Evolutionary conservation across 176 grass and related monocot genomes (phyloP).

Genomic region (Oryza rufipogon): DNA sequence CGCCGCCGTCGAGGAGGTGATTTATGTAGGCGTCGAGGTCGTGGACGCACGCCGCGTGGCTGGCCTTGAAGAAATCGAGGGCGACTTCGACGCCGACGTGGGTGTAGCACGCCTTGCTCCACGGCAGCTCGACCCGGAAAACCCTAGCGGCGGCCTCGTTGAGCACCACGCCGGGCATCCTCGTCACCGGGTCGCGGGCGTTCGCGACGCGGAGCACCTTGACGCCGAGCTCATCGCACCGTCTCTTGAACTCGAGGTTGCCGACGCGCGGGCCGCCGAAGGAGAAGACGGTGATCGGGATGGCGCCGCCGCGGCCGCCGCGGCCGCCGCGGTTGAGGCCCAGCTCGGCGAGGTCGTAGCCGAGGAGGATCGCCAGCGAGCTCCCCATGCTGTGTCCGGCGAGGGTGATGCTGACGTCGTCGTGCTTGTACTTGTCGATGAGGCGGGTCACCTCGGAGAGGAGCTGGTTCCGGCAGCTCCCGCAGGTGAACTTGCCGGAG

Average conservation of each 20-base stretch:
- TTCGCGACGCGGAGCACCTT: conserved; percentile 76
- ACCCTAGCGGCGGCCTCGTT: conserved; percentile 52
- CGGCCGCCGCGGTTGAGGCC: conserved; percentile 41
- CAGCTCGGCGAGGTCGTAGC: conserved; percentile 77
- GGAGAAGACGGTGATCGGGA: conserved; percentile 74
- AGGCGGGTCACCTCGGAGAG: conserved; percentile 61
- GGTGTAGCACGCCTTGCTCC: conserved; percentile 67
- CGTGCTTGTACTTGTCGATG: conserved; percentile 49
- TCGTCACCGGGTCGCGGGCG: conserved; percentile 66
- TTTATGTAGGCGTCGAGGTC: conserved; percentile 68
- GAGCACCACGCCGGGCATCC: conserved; percentile 66
- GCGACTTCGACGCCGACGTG: conserved; percentile 75
- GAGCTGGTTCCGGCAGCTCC: conserved; percentile 75
- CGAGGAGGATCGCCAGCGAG: conserved; percentile 69
- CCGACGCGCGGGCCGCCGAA: conserved; percentile 73
- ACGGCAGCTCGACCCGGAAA: conserved; percentile 46
- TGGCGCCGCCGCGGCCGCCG: not conserved
- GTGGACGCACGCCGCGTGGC: conserved; percentile 55
- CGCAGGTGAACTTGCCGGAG: conserved; percentile 46
- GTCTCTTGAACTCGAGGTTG: conserved; percentile 65
- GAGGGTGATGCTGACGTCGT: conserved; percentile 71
- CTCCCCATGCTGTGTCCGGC: conserved; percentile 87
- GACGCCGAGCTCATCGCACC: conserved; percentile 69
- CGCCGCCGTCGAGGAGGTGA: conserved; percentile 31
- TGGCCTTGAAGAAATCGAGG: conserved; percentile 64